Conservation (phyloP, 345 rosid genomes). For the Xanthoceras sorbifolium region DNA sequence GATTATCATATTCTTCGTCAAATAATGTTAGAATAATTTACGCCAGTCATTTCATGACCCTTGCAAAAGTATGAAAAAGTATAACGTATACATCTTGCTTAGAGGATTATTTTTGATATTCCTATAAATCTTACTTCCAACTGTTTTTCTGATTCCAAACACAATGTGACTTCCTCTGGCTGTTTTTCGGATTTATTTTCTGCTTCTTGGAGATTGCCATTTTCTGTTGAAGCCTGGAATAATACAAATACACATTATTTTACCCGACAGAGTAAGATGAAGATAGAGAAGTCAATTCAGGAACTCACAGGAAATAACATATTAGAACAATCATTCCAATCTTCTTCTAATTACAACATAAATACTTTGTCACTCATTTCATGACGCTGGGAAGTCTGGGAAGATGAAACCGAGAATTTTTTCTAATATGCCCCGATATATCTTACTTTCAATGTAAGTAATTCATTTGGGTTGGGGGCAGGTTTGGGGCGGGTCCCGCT, state of each 20-base stretch:
- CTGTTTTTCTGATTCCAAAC: background rate
- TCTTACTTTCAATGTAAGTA: background rate
- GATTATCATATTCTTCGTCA: background rate
- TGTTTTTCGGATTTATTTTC: background rate
- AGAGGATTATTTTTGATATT: constrained; percentile 1
- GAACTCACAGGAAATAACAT: background rate
- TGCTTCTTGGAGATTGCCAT: background rate
- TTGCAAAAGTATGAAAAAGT: background rate
- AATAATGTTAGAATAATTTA: background rate
- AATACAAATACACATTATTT: background rate
- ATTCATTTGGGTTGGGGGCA: background rate
- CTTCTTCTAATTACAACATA: background rate
- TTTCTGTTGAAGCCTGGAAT: background rate
- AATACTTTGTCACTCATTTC: background rate
- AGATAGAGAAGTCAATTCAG: background rate
- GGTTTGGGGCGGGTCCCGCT: background rate
- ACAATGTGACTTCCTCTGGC: background rate
- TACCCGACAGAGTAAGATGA: background rate
- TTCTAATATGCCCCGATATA: background rate
- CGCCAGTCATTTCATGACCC: background rate
- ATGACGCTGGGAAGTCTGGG: background rate
- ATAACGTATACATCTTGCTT: background rate
- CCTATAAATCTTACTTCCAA: background rate
- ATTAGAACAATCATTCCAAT: background rate
- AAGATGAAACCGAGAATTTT: background rate